Evolutionary conservation across 2,329 filamentous ascomycete species (phyloP).

Genomic region (Sarocladium strictum): DNA sequence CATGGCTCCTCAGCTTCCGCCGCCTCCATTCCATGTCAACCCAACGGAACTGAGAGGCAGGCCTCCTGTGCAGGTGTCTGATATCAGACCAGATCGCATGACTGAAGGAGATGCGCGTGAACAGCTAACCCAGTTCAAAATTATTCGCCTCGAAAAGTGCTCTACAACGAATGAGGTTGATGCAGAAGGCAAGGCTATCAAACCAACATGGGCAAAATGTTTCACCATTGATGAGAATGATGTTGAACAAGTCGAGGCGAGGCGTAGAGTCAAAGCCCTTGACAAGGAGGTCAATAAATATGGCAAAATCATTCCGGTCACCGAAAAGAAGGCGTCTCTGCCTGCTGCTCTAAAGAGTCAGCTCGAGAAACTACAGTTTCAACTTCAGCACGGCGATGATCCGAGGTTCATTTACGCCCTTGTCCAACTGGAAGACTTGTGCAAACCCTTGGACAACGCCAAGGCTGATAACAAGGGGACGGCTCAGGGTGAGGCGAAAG

Average conservation of each 20-base stretch:
- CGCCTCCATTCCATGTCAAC: not conserved
- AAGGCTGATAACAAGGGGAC: constrained; percentile 11
- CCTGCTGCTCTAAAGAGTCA: constrained; percentile 32
- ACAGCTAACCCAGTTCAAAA: constrained; percentile 31
- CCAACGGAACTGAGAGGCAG: not conserved
- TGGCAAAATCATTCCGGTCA: not conserved
- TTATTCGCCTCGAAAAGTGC: constrained; percentile 37
- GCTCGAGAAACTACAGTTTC: constrained; percentile 24
- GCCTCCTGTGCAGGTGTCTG: not conserved
- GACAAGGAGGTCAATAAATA: constrained; percentile 17
- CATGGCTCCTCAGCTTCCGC: not conserved
- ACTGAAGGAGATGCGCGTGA: constrained; percentile 33
- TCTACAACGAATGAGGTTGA: constrained; percentile 26
- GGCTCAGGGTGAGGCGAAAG: constrained; percentile 13
- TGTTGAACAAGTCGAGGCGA: constrained; percentile 31
- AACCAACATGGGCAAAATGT: constrained; percentile 35
- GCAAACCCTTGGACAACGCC: not conserved
- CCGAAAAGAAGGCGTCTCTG: constrained; percentile 33
- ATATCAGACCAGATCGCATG: constrained; percentile 1
- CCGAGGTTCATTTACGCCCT: constrained; percentile 3
- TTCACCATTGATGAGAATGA: constrained; percentile 25
- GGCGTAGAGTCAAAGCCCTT: constrained; percentile 30
- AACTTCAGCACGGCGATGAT: not conserved
- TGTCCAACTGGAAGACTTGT: constrained; percentile 2
- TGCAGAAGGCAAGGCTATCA: constrained; percentile 26